Base-by-base conservation (phyloP, 371 early-diverging fungal species). In the Apophysomyces trapeziformis region DNA sequence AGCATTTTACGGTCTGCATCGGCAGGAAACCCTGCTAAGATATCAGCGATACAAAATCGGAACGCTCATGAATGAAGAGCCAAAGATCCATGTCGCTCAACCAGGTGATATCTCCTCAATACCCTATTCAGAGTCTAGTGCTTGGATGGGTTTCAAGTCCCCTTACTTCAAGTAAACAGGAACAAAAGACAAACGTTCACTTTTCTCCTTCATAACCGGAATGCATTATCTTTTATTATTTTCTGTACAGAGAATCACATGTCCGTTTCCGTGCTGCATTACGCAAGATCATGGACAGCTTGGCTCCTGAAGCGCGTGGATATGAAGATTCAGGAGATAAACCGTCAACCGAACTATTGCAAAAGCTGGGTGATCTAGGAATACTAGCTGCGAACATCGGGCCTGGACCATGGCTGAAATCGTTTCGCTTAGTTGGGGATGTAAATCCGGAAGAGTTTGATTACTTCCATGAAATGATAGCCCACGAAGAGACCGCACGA, bases 401-500 rank as follows among this genome's bases (percentile, higher is more conserved):
- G 70, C 82, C 83, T 60, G 81, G 75, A n/a, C 73, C 74, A 56
- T 68, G 84, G 85, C 63, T 74, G 7, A 72, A 71, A 63, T 76
- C 75, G 4, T 45, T 69, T 35, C 65, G 73, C 59, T 50, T 82
- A 4, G 77, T 82, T 44, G 87, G 80, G 35, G 83, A 76, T 58
- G 76, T 90, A 32, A 63, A 67, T 5, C 76, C 83, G 14, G 84
- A 75, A 21, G 86, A 92, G 47, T 92, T 82, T 67, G 92, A 93
- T 72, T 77, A 84, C 38, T 95, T 95, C 85, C 71, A 71, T 58
- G 74, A 72, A 54, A 88, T 92, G 65, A 87, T 95, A 62, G 77
- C 91, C 41, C 79, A 84, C 68, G 93, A 93, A 67, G 95, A 93
- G 76, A 70, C 91, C 37, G 83, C 89, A 43, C 89, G 95, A 44